phyloP scores from a whole-genome alignment of 345 rosid genomes.

The Boechera stricta region DNA sequence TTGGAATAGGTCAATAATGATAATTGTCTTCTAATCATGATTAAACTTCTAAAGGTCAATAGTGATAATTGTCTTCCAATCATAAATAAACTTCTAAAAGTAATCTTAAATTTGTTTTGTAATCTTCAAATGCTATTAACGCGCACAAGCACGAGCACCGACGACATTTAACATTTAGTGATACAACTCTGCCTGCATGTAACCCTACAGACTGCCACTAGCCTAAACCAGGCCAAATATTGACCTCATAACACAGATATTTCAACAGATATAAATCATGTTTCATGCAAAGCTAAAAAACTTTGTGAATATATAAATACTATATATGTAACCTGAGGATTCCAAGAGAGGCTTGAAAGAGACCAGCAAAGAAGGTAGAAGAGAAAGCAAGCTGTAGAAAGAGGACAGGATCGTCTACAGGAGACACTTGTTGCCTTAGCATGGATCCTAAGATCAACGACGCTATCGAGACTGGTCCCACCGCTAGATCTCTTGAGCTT shows the following conservation, averaged over 20 bases:
- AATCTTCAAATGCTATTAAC: neutral
- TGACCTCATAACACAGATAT: neutral
- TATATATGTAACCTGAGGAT: slow-evolving; percentile 60
- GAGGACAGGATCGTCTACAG: slow-evolving; percentile 60
- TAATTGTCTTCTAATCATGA: neutral
- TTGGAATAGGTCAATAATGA: neutral
- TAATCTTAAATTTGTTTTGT: neutral
- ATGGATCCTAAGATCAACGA: slow-evolving; percentile 94
- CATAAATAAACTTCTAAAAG: neutral
- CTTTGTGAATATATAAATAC: neutral
- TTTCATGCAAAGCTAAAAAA: slow-evolving; percentile 14
- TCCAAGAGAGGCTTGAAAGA: slow-evolving; percentile 93
- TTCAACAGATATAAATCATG: slow-evolving; percentile 16
- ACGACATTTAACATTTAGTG: neutral
- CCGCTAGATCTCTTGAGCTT: slow-evolving; percentile 95
- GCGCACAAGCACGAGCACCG: slow-evolving; percentile 1
- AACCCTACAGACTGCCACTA: slow-evolving; percentile 28
- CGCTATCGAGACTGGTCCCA: slow-evolving; percentile 94
- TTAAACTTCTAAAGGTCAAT: neutral
- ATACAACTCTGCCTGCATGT: neutral
- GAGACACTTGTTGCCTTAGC: slow-evolving; percentile 87
- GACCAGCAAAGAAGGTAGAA: slow-evolving; percentile 92
- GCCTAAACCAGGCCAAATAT: slow-evolving; percentile 19
- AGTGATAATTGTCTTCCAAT: neutral
- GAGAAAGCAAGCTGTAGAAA: slow-evolving; percentile 90